phyloP scores from a whole-genome alignment of 2,329 filamentous ascomycete species.

The Phoma sp. region DNA sequence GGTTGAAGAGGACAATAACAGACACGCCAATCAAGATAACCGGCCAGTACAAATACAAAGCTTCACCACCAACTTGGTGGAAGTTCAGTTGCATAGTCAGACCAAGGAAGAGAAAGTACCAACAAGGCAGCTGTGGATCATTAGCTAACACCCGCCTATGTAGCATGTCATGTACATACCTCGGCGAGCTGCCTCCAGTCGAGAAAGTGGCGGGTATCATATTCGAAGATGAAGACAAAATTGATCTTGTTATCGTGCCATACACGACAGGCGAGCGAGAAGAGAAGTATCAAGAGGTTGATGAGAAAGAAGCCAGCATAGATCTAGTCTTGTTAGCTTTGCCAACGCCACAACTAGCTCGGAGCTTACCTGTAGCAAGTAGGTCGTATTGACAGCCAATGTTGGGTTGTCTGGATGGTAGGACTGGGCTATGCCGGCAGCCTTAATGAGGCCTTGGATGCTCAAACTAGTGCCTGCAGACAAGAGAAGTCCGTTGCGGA shows the following conservation, averaged over 20 bases:
- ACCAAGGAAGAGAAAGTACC: slow-evolving; percentile 79
- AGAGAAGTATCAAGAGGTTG: slow-evolving; percentile 80
- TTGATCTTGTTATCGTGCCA: slow-evolving; percentile 91
- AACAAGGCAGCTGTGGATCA: slow-evolving; percentile 71
- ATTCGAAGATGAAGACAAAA: slow-evolving; percentile 96
- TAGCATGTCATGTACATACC: slow-evolving; percentile 48
- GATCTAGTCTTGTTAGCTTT: slow-evolving; percentile 62
- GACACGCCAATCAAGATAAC: slow-evolving; percentile 78
- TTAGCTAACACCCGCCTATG: slow-evolving; percentile 11
- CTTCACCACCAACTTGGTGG: slow-evolving; percentile 67
- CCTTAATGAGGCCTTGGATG: slow-evolving; percentile 54
- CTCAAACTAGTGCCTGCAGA: slow-evolving; percentile 54
- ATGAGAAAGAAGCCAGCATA: slow-evolving; percentile 93
- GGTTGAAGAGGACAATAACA: slow-evolving; percentile 74
- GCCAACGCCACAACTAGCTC: slow-evolving; percentile 48
- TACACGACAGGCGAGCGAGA: slow-evolving; percentile 82
- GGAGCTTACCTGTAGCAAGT: slow-evolving; percentile 68
- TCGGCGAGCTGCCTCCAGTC: slow-evolving; percentile 90
- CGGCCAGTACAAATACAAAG: slow-evolving; percentile 85
- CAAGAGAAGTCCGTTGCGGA: slow-evolving; percentile 62
- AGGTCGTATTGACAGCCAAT: slow-evolving; percentile 48
- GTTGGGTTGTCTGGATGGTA: slow-evolving; percentile 27
- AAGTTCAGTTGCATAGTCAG: slow-evolving; percentile 92
- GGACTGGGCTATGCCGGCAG: slow-evolving; percentile 34
- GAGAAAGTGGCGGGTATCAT: slow-evolving; percentile 82